These are phyloP conservation scores for Eucalyptus erythrocorys DNA, from an alignment of 345 rosid genomes.

Conservation along the genomic window DNA sequence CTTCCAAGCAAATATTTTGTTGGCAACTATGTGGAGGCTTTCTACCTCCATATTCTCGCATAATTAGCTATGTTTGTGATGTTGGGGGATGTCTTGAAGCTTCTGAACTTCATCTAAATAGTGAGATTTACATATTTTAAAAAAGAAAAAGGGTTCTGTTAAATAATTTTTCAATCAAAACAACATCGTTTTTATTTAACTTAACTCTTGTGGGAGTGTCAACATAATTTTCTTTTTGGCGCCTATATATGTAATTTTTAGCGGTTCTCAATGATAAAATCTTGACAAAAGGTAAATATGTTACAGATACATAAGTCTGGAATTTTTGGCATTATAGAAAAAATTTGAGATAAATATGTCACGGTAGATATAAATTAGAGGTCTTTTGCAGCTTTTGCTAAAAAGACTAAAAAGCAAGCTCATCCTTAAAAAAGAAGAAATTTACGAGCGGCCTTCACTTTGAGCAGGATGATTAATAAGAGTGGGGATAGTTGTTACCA, in stretches of 20 bases:
- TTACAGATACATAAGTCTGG: fast-evolving
- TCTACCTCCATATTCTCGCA: neutral
- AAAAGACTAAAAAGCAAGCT: neutral
- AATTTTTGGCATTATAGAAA: no score
- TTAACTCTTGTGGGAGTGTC: neutral
- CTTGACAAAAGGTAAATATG: neutral
- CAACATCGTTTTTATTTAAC: no score
- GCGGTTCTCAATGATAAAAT: fast-evolving
- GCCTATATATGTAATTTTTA: no score
- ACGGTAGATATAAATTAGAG: no score
- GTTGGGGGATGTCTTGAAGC: neutral
- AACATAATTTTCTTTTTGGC: neutral
- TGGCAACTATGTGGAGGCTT: neutral
- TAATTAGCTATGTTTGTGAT: neutral
- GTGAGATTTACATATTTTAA: neutral
- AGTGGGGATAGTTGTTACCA: neutral
- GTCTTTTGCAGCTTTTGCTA: neutral
- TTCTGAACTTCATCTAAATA: neutral
- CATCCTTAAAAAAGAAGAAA: neutral
- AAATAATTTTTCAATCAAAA: no score
- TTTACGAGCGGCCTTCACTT: neutral
- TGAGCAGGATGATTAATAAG: neutral
- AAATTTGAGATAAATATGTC: no score
- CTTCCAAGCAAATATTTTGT: neutral
- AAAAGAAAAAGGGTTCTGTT: neutral